Conservation (phyloP, 768 basidiomycete species). For the Pleurotus djamor region DNA sequence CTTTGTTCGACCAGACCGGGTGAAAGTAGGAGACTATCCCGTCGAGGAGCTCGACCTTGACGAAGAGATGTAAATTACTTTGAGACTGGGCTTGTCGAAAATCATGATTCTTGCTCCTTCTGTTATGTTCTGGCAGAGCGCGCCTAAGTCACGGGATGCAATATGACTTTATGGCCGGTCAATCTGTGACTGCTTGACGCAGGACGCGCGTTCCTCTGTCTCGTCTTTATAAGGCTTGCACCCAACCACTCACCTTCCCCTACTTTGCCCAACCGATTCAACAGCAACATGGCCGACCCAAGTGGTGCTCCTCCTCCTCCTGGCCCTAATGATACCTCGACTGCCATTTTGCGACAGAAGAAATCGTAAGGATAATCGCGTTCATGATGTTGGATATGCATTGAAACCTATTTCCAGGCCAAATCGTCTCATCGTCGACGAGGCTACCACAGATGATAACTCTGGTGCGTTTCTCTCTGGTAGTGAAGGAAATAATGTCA, state of each 20-base stretch:
- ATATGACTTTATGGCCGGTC: constrained; percentile 7
- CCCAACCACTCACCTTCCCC: constrained; percentile 13
- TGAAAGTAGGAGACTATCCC: constrained; percentile 84
- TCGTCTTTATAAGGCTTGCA: not conserved
- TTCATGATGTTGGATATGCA: constrained; percentile 9
- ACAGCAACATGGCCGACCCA: constrained; percentile 62
- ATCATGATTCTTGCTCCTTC: not conserved
- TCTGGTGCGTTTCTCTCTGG: constrained; percentile 54
- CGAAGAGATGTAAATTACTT: constrained; percentile 70
- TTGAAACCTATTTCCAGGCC: constrained; percentile 52
- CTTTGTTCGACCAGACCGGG: constrained; percentile 83
- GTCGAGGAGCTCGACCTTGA: constrained; percentile 76
- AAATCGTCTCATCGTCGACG: constrained; percentile 97
- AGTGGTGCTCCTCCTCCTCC: constrained; percentile 82
- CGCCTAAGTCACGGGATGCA: constrained; percentile 3
- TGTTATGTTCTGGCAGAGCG: not conserved
- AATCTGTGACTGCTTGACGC: not conserved
- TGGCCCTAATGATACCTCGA: constrained; percentile 88
- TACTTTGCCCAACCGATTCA: constrained; percentile 14
- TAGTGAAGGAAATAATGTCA: too few relatives aligned
- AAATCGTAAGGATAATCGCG: constrained; percentile 76
- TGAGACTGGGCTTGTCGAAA: too few relatives aligned
- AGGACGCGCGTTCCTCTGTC: constrained; percentile 13
- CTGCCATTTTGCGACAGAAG: constrained; percentile 95
- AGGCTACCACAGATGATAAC: constrained; percentile 93